A percentile compares a stretch with the other conserved stretches of the same genome.
These are phyloP conservation scores for Aegle marmelos DNA, from an alignment of 345 rosid genomes.

Conservation along the genomic window DNA sequence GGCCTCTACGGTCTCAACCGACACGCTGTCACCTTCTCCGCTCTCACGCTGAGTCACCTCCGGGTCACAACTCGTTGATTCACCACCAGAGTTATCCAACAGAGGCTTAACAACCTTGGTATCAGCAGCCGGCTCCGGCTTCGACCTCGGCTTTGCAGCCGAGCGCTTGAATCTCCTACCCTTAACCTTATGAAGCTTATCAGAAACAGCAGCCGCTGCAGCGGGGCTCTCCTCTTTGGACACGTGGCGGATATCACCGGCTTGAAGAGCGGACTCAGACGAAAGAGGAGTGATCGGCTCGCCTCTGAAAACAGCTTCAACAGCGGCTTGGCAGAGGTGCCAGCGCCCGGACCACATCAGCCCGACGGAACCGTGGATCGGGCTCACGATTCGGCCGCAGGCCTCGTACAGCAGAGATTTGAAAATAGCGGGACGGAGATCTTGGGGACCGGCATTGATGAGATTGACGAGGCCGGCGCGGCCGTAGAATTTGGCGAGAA, in stretches of 20 bases:
- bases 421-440: slow-evolving; percentile 68
- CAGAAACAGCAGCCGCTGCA: not conserved
- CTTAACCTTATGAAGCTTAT: slow-evolving; percentile 25
- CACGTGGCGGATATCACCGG: slow-evolving; percentile 38
- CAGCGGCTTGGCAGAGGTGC: slow-evolving; percentile 64
- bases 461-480: slow-evolving; percentile 88
- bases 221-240: slow-evolving; percentile 13
- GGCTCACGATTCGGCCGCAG: slow-evolving; percentile 57
- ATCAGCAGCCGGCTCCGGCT: not conserved
- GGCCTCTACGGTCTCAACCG: slow-evolving; percentile 37
- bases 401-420: slow-evolving; percentile 62
- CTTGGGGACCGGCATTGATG: slow-evolving; percentile 64
- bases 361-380: slow-evolving; percentile 52
- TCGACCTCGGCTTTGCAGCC: slow-evolving; percentile 11
- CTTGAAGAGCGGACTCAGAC: slow-evolving; percentile 12
- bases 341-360: slow-evolving; percentile 51
- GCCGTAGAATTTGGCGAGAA: slow-evolving; percentile 90
- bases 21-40: slow-evolving; percentile 24
- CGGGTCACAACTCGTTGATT: slow-evolving; percentile 1
- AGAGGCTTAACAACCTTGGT: not conserved
- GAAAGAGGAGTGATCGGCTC: slow-evolving; percentile 22
- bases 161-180: slow-evolving; percentile 27
- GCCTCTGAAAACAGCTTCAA: slow-evolving; percentile 52
- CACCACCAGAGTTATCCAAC: not conserved
- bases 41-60: slow-evolving; percentile 17